These are phyloP conservation scores for Quambalaria eucalypti DNA, from an alignment of 1,284 basidiomycete species.

Conservation along the genomic window DNA sequence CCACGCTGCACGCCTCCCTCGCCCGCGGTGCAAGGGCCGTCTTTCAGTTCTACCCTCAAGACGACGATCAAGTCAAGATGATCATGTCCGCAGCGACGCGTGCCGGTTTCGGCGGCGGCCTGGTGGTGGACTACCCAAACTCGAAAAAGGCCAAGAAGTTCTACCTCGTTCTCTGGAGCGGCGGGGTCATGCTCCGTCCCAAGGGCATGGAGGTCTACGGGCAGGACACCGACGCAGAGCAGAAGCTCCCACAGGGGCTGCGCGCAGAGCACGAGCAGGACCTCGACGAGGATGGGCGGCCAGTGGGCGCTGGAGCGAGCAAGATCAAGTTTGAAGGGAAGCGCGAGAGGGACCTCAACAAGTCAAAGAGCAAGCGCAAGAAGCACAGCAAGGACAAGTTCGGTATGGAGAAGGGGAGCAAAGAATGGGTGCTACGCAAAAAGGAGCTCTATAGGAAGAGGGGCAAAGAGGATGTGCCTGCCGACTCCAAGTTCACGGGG, in stretches of 20 bases:
- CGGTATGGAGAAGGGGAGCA: constrained; percentile 53
- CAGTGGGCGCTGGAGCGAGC: neutral
- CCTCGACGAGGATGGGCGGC: constrained; percentile 55
- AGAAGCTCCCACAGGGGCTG: constrained; percentile 29
- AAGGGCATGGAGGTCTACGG: constrained; percentile 1
- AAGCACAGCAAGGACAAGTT: constrained; percentile 57
- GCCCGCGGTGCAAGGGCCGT: constrained; percentile 86
- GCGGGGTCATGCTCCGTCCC: constrained; percentile 40
- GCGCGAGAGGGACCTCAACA: constrained; percentile 8
- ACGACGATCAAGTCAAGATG: constrained; percentile 52
- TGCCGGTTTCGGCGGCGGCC: constrained; percentile 91
- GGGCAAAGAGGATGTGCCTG: constrained; percentile 51
- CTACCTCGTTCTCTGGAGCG: constrained; percentile 47
- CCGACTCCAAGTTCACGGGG: constrained; percentile 40
- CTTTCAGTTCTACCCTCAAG: constrained; percentile 52
- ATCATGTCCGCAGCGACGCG: constrained; percentile 87
- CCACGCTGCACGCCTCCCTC: constrained; percentile 83
- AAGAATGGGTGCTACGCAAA: constrained; percentile 55
- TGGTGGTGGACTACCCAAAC: constrained; percentile 69
- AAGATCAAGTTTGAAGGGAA: constrained; percentile 24
- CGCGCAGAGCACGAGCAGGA: constrained; percentile 24
- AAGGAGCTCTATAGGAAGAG: constrained; percentile 54
- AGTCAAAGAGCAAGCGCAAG: constrained; percentile 32
- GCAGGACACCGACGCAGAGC: constrained; percentile 44
- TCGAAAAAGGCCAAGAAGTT: constrained; percentile 47